These are phyloP conservation scores for Meyerozyma smithsonii DNA, from an alignment of 1,139 yeast species.

Conservation along the genomic window DNA sequence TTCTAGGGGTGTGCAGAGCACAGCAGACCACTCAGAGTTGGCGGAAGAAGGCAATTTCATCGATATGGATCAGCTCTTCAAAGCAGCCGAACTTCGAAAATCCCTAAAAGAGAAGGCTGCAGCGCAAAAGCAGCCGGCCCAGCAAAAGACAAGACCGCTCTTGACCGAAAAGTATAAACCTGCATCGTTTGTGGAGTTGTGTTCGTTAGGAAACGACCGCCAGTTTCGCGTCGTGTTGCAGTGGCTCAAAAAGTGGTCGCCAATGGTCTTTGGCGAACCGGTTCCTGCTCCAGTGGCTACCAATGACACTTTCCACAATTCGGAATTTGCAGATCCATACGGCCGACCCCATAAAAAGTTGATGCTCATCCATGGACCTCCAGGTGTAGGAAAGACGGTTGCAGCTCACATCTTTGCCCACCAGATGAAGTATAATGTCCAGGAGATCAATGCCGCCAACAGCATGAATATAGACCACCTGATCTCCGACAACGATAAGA, in stretches of 20 bases:
- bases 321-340: constrained; percentile 43
- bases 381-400: constrained; percentile 94
- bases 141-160: constrained; percentile 17
- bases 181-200: constrained; percentile 46
- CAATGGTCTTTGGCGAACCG: constrained; percentile 45
- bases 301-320: constrained; percentile 8
- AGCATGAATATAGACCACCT: constrained; percentile 46
- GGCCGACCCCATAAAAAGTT: constrained; percentile 72
- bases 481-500: constrained; percentile 50
- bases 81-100: constrained; percentile 23
- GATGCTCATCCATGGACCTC: constrained; percentile 81
- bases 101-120: constrained; percentile 12
- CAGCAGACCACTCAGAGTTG: no score
- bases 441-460: constrained; percentile 91
- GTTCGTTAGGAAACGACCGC: constrained; percentile 80
- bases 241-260: constrained; percentile 84
- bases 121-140: background rate
- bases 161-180: constrained; percentile 92
- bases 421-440: constrained; percentile 74
- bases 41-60: constrained; percentile 13
- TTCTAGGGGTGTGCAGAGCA: no score
- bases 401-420: constrained; percentile 81
- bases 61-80: constrained; percentile 29
- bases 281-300: constrained; percentile 8
- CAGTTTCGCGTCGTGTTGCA: constrained; percentile 65